Evolutionary conservation across 371 early-diverging fungal species (phyloP), one percentile per base, ranked within the genome.

Genomic region (Sporodiniella umbellata): DNA sequence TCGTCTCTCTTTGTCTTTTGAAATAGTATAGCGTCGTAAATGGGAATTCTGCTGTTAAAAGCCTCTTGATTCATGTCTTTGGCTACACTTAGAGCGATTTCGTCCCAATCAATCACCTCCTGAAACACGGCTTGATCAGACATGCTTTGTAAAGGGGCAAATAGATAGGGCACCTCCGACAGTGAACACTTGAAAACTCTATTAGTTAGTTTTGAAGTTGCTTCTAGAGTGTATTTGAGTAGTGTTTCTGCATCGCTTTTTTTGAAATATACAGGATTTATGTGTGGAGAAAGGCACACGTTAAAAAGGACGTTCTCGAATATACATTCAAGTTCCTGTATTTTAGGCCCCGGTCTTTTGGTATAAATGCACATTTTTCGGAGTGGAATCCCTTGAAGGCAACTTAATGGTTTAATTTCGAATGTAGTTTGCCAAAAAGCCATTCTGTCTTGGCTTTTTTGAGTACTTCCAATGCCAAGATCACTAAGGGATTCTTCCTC

Each of bases 61-160:
- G n/a, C n/a, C n/a, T n/a, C n/a, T n/a, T n/a, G n/a, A n/a, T n/a
- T n/a, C n/a, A n/a, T n/a, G n/a, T n/a, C 35, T 5, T 35, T 35
- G 8, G 35, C 46, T 45, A 65, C 56, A 1, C 46, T 52, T 3
- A 19, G 50, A 4, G 23, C 14, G 2, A 85, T 62, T 45, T 70
- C 78, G 6, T 66, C 64, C 86, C 86, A 87, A 30, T 87, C 84
- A 42, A 90, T 72, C 0, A 51, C 43, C 15, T 35, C 35, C 4
- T 35, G 35, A 35, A 21, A 40, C 4, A 19, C 21, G 1, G 21
- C 7, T 5, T 40, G 19, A 40, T 8, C 8, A 0, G 21, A 4
- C 17, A 19, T 19, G 10, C 21, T 8, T 12, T 40, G 46, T 10
- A 35, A 25, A 2, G 17, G 87, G 1, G 72, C 78, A n/a, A 84